Evolutionary conservation across 2,329 filamentous ascomycete genomes (phyloP), one percentile per base, ranked within the genome.

Genomic region (Colletotrichum zoysiae): DNA sequence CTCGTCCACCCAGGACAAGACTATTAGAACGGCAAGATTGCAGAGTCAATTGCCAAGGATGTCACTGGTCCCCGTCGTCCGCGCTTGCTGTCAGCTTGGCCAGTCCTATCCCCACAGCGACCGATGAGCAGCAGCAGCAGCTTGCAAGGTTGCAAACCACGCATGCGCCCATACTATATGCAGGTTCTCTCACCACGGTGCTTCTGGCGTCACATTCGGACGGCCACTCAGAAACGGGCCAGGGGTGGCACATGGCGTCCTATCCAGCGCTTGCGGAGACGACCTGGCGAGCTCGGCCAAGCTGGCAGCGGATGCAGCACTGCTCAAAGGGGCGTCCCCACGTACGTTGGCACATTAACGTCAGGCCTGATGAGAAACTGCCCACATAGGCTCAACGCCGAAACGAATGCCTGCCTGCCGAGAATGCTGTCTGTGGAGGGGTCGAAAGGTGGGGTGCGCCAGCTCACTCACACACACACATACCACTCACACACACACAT

Each of bases 151-250:
- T 68, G 57, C 35, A 60, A 60, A 64, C 55, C 59, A 53, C 57
- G 51, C 60, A 70, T 71, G 70, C 70, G 62, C 67, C 70, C 26
- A 30, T 30, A 30, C 30, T 11, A 61, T 46, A 71, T 73, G 70
- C 70, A 73, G 61, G 67, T 62, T 65, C 56, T 59, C 33, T 40
- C 67, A 46, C 40, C 51, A 69, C 48, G 33, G 48, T 62, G 23
- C 42, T 50, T 50, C 53, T 46, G 65, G 55, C 48, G 50, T 72
- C 59, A 72, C 59, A 65, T 12, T 50, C 35, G 40, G 55, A 30
- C 42, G 48, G 42, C 70, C 70, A 72, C 42, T 72, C 53, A 70
- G 53, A 53, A 53, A 60, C 51, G 11, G 50, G 18, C 50, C 51
- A 35, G 40, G 38, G 11, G 35, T 64, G 61, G 50, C 50, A 48